A percentile compares a stretch with the other conserved stretches of the same genome.
Conservation (phyloP, 257 asterid genomes). For the Paulownia fortunei region DNA sequence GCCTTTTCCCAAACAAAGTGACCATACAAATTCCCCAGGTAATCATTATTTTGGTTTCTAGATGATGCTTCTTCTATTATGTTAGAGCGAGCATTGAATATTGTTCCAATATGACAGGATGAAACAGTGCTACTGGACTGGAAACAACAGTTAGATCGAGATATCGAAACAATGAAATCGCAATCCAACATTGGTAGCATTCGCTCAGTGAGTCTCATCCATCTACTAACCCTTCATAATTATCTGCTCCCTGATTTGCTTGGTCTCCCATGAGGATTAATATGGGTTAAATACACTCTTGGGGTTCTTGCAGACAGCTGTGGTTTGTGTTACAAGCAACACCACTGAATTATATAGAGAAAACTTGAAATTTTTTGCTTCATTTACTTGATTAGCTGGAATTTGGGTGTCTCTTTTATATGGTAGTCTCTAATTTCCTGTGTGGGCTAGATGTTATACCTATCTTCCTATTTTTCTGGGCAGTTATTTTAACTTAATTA, state of each 20-base stretch:
- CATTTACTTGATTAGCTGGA: slow-evolving; percentile 6
- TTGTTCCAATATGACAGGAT: slow-evolving; percentile 58
- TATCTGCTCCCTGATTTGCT: not conserved
- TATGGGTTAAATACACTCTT: not conserved
- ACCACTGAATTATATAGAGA: not conserved
- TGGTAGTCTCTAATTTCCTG: not conserved
- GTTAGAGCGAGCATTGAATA: slow-evolving; percentile 2
- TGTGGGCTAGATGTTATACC: not conserved
- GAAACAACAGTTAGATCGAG: slow-evolving; percentile 89
- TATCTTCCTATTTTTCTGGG: slow-evolving; percentile 4
- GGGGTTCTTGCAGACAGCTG: not conserved
- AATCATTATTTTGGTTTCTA: slow-evolving; percentile 22
- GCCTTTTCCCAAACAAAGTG: slow-evolving; percentile 94
- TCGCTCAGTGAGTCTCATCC: slow-evolving; percentile 60
- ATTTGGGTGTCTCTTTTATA: slow-evolving; percentile 12
- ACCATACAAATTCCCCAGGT: slow-evolving; percentile 93
- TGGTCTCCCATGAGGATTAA: not conserved
- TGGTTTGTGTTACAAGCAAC: not conserved
- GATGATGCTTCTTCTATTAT: slow-evolving; percentile 1
- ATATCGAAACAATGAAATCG: slow-evolving; percentile 81
- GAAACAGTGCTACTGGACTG: slow-evolving; percentile 75
- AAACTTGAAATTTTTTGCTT: not conserved
- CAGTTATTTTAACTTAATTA: slow-evolving; percentile 7
- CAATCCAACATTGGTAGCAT: slow-evolving; percentile 77
- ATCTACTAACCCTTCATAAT: not conserved